phyloP scores from a whole-genome alignment of 495 filamentous ascomycete species.

The Neurospora africana region DNA sequence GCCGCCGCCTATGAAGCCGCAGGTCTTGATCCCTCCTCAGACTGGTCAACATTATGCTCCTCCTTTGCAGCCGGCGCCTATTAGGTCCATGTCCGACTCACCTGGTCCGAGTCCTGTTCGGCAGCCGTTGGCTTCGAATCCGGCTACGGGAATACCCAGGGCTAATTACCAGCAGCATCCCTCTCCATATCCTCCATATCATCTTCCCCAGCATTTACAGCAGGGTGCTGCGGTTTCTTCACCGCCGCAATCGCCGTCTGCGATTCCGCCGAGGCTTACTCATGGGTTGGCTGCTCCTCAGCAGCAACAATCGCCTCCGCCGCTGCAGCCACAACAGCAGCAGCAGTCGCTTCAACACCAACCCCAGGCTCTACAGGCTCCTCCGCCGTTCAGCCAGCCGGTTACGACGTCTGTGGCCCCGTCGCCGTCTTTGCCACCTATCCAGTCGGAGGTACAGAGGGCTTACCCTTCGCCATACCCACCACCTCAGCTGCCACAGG shows the following conservation, averaged over 20 bases:
- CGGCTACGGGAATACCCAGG: conserved; percentile 1
- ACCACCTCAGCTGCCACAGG: neutral
- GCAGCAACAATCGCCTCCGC: conserved; percentile 13
- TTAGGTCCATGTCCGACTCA: conserved; percentile 6
- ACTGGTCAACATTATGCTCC: conserved; percentile 25
- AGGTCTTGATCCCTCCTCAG: conserved; percentile 30
- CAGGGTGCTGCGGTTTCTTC: conserved; percentile 8
- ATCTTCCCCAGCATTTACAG: conserved; percentile 6
- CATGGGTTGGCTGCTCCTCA: conserved; percentile 13
- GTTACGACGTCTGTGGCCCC: neutral
- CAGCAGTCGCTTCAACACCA: conserved; percentile 8
- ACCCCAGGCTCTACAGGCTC: conserved; percentile 11
- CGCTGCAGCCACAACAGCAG: neutral
- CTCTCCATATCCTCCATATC: conserved; percentile 5
- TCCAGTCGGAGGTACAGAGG: conserved; percentile 15
- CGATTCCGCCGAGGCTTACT: conserved; percentile 6
- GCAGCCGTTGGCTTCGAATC: conserved; percentile 3
- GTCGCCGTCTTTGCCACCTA: conserved; percentile 1
- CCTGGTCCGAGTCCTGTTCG: neutral
- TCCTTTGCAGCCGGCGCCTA: conserved; percentile 19
- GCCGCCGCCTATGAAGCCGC: conserved; percentile 14
- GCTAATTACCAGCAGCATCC: conserved; percentile 11
- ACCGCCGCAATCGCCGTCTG: conserved; percentile 18
- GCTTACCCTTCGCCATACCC: conserved; percentile 30
- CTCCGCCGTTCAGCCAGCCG: conserved; percentile 19